phyloP scores from a whole-genome alignment of 2,329 filamentous ascomycete species.

The Alternaria ethzedia region DNA sequence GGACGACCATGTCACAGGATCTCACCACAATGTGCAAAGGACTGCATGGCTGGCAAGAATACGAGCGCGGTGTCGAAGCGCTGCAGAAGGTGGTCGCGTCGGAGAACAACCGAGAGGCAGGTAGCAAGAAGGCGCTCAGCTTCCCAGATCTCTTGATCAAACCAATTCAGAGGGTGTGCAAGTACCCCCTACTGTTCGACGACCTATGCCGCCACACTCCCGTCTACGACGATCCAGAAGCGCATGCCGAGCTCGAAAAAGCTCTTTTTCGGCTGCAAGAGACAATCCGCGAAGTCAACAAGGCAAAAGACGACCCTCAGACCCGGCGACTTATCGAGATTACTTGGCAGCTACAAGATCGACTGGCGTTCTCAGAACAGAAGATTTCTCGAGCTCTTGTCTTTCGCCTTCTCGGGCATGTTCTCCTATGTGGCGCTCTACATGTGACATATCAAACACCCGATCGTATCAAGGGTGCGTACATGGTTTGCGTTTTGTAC shows the following conservation, averaged over 20 bases:
- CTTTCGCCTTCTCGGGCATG: slow-evolving; percentile 81
- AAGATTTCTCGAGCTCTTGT: slow-evolving; percentile 48
- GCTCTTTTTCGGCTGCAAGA: slow-evolving; percentile 74
- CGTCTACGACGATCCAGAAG: slow-evolving; percentile 81
- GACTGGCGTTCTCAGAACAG: slow-evolving; percentile 74
- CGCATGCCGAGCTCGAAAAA: slow-evolving; percentile 80
- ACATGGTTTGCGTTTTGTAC: slow-evolving; percentile 87
- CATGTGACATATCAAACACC: slow-evolving; percentile 81
- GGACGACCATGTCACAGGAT: slow-evolving; percentile 83
- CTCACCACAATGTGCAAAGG: slow-evolving; percentile 71
- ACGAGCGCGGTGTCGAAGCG: slow-evolving; percentile 85
- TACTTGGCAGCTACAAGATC: slow-evolving; percentile 84
- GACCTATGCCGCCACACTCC: slow-evolving; percentile 85
- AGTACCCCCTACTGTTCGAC: slow-evolving; percentile 85
- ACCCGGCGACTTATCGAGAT: slow-evolving; percentile 76
- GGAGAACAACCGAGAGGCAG: slow-evolving; percentile 66
- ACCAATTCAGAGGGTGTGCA: slow-evolving; percentile 92
- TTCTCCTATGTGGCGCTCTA: slow-evolving; percentile 81
- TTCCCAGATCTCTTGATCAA: slow-evolving; percentile 90
- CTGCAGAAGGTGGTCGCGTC: slow-evolving; percentile 78
- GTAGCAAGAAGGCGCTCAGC: slow-evolving; percentile 76
- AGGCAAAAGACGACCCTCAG: slow-evolving; percentile 77
- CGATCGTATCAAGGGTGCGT: slow-evolving; percentile 73
- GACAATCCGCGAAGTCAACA: slow-evolving; percentile 80
- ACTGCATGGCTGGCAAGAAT: slow-evolving; percentile 76